These are phyloP conservation scores for Arabidopsis suecica DNA, from an alignment of 345 rosid species.

Conservation along the genomic window DNA sequence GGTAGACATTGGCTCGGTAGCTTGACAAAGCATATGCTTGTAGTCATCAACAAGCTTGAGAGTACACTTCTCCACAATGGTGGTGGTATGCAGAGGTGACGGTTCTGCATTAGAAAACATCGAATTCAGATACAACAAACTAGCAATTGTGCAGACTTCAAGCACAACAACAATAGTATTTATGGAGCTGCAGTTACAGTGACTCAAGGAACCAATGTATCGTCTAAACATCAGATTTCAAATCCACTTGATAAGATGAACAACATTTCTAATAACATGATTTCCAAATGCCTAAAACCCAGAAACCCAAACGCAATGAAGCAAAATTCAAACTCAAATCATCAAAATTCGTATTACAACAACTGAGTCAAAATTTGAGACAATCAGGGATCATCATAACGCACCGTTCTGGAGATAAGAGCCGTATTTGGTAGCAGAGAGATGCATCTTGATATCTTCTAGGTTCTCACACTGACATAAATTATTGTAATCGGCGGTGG, in stretches of 20 bases:
- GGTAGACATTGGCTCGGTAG: conserved; percentile 96
- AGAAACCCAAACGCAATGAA: conserved; percentile 22
- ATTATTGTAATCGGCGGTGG: conserved; percentile 95
- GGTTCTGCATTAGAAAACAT: conserved; percentile 65
- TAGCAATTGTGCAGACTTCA: not conserved
- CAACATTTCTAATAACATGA: no score
- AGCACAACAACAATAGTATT: not conserved
- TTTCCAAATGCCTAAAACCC: conserved; percentile 17
- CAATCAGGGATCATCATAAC: conserved; percentile 19
- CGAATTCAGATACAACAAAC: conserved; percentile 5
- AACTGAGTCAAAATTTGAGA: conserved; percentile 7
- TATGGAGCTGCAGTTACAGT: no score
- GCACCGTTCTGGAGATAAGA: conserved; percentile 95
- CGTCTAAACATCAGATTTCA: conserved; percentile 7
- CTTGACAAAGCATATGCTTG: conserved; percentile 94
- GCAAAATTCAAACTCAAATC: not conserved
- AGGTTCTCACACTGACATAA: conserved; percentile 96
- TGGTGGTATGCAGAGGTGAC: conserved; percentile 95
- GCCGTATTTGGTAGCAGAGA: conserved; percentile 97
- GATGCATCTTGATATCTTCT: conserved; percentile 99
- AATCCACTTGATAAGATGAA: conserved; percentile 3
- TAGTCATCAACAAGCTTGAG: conserved; percentile 96
- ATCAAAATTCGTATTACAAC: not conserved
- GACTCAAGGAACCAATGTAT: not conserved
- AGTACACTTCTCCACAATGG: conserved; percentile 98